phyloP scores from a whole-genome alignment of 176 grass and related monocot genomes.

The Oryza meyeriana region DNA sequence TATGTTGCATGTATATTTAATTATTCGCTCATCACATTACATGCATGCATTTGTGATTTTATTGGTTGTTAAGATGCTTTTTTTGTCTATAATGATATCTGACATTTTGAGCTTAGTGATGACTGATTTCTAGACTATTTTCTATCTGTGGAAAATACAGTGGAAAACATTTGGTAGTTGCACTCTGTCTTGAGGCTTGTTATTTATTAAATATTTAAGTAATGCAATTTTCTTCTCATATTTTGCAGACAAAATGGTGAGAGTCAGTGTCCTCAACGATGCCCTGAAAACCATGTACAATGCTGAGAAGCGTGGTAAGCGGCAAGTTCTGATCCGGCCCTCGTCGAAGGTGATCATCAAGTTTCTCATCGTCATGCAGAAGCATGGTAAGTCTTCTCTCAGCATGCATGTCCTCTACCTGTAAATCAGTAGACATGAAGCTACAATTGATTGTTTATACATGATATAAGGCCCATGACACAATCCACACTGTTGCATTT shows the following conservation, averaged over 20 bases:
- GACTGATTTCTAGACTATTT: not conserved
- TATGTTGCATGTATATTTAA: not conserved
- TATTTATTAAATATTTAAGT: not conserved
- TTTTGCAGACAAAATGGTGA: slow-evolving; percentile 25
- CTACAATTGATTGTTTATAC: not conserved
- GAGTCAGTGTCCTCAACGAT: slow-evolving; percentile 43
- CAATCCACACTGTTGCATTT: not conserved
- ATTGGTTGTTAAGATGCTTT: not conserved
- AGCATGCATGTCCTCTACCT: not conserved
- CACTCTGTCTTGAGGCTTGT: not conserved
- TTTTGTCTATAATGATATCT: not conserved
- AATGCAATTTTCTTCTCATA: not conserved
- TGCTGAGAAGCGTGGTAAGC: slow-evolving; percentile 47
- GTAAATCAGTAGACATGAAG: not conserved
- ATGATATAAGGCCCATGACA: not conserved
- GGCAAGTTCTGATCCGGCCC: slow-evolving; percentile 41
- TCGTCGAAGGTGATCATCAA: slow-evolving; percentile 49
- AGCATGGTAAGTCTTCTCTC: slow-evolving; percentile 33
- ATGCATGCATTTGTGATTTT: not conserved
- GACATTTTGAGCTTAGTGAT: not conserved
- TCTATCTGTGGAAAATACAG: not conserved
- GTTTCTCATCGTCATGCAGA: slow-evolving; percentile 51
- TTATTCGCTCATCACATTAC: not conserved
- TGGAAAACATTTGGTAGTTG: not conserved
- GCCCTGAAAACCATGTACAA: slow-evolving; percentile 52